Base-by-base conservation (phyloP, 768 basidiomycete genomes). In the Naematelia aurantialba region DNA sequence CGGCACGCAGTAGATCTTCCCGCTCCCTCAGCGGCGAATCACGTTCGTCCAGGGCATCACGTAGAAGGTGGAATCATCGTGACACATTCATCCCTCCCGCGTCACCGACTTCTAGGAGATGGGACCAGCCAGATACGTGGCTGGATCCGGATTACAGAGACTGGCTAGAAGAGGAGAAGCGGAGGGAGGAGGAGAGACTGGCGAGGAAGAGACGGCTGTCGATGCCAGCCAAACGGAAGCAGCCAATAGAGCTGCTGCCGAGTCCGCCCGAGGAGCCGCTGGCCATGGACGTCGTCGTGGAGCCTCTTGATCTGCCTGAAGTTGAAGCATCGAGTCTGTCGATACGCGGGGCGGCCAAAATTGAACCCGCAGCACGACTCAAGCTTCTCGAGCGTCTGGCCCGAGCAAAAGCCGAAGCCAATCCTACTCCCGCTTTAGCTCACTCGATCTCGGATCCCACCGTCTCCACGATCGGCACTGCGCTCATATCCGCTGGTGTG, bases 81-180 rank as follows among this genome's bases (percentile, higher is more conserved):
- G 72, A 76, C 48, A 63, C 57, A 10, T 73, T 60, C 46, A 59
- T 72, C 34, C 65, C 65, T 17, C 56, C 69, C 29, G 14, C 47
- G 8, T 63, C 68, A 21, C 63, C 61, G 4, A 53, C 58, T 10
- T 54, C 53, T 4, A 58, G 61, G 29, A 31, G 60, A 50, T 70
- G 69, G 69, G 48, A 69, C 47, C 59, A 73, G 34, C 52, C 60
- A 1, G 72, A 69, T 50, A 58, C 61, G 4, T 73, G 72, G 72
- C 34, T 68, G 1, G 68, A 70, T 60, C 72, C 72, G 11, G 65
- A 70, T 17, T 69, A 66, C 49, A 60, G 42, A 12, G 65, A 49
- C 4, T 67, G 65, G 67, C 50, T 63, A 14, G 66, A 62, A 2
- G 67, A 67, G n/a, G 22, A 30, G 39, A 44, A 56, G 44, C 49